phyloP scores from a whole-genome alignment of 345 rosid species.

The Triadica sebifera region DNA sequence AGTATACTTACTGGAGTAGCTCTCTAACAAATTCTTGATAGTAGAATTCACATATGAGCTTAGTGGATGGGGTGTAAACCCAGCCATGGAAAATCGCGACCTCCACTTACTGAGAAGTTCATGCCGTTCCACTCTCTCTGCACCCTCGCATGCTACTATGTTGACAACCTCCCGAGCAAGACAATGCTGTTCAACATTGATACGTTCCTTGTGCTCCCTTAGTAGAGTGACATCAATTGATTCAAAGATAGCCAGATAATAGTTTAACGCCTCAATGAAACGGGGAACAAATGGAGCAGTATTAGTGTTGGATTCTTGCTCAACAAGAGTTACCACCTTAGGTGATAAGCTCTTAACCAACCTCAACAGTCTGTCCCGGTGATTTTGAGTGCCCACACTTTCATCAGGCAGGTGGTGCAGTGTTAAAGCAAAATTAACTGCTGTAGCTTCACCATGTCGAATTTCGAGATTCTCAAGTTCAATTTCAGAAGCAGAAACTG shows the following conservation, averaged over 20 bases:
- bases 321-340: no score
- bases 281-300: slow-evolving; percentile 25
- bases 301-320: no score
- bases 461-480: slow-evolving; percentile 61
- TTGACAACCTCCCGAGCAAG: slow-evolving; percentile 94
- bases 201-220: slow-evolving; percentile 77
- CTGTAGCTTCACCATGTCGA: slow-evolving; percentile 70
- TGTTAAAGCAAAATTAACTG: slow-evolving; percentile 69
- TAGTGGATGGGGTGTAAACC: slow-evolving; percentile 68
- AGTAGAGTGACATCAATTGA: slow-evolving; percentile 71
- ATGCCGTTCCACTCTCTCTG: slow-evolving; percentile 87
- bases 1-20: slow-evolving; percentile 59
- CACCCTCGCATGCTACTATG: slow-evolving; percentile 87
- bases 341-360: slow-evolving; percentile 13
- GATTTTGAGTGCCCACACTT: slow-evolving; percentile 78
- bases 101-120: slow-evolving; percentile 85
- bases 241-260: slow-evolving; percentile 70
- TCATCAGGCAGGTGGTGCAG: slow-evolving; percentile 98
- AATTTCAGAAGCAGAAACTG: slow-evolving; percentile 57
- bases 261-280: slow-evolving; percentile 65
- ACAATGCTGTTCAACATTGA: slow-evolving; percentile 91
- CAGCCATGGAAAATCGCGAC: slow-evolving; percentile 82
- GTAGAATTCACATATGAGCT: slow-evolving; percentile 70
- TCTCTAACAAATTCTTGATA: slow-evolving; percentile 60
- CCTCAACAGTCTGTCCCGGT: slow-evolving; percentile 78